Evolutionary conservation across 78 protist species (phyloP).

Genomic region (Carpediemonas membranifera): DNA sequence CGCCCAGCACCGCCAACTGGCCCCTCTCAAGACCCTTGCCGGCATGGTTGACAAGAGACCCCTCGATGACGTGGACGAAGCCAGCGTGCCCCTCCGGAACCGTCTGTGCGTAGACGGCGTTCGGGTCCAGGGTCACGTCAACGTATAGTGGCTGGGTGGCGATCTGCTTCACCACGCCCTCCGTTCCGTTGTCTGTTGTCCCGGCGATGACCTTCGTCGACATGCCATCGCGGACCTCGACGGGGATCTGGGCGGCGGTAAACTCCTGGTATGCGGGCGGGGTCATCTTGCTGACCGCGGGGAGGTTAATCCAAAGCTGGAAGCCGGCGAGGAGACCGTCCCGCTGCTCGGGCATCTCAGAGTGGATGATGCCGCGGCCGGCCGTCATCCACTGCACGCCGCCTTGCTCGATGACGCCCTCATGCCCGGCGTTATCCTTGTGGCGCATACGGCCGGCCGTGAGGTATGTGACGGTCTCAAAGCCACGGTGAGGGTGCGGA

Average conservation of each 20-base stretch:
- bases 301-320: conserved; percentile 67
- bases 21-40: neutral
- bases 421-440: conserved; percentile 34
- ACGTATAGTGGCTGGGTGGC: conserved; percentile 23
- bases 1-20: neutral
- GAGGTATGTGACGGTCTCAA: conserved; percentile 67
- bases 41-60: neutral
- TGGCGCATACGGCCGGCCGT: conserved; percentile 43
- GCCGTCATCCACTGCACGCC: conserved; percentile 68
- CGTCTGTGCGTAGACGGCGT: neutral
- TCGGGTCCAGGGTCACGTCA: conserved; percentile 13
- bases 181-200: neutral
- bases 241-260: conserved; percentile 16
- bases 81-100: neutral
- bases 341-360: conserved; percentile 22
- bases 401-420: conserved; percentile 2
- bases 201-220: conserved; percentile 45
- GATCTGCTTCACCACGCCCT: conserved; percentile 22
- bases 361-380: conserved; percentile 59
- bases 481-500: conserved; percentile 69
- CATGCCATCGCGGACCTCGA: neutral
- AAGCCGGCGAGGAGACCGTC: conserved; percentile 9
- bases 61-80: conserved; percentile 3
- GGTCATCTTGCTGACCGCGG: conserved; percentile 51
- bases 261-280: conserved; percentile 59